A percentile compares a stretch with the other conserved stretches of the same genome.
phyloP scores from a whole-genome alignment of 1,139 yeast species.

The Pichia sp. region DNA sequence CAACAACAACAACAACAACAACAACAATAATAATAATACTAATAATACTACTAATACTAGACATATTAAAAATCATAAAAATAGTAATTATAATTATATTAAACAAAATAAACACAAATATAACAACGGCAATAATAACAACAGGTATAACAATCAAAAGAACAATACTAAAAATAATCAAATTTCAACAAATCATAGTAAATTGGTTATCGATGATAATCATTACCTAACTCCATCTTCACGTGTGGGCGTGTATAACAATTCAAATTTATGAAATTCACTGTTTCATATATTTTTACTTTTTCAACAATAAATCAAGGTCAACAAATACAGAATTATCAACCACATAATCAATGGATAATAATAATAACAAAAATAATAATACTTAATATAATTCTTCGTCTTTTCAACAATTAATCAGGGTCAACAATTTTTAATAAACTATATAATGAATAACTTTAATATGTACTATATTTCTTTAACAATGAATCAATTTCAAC shows the following conservation, averaged over 20 bases:
- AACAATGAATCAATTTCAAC: too few relatives aligned
- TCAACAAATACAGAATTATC: not conserved
- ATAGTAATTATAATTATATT: not conserved
- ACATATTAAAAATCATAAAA: not conserved
- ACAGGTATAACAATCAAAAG: not conserved
- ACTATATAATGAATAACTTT: not conserved
- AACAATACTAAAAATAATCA: not conserved
- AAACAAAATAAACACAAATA: not conserved
- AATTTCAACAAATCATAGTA: not conserved
- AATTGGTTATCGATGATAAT: slow-evolving; percentile 11
- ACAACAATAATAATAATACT: not conserved
- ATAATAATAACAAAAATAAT: too few relatives aligned
- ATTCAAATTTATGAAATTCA: too few relatives aligned
- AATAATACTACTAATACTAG: not conserved
- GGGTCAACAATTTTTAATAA: not conserved
- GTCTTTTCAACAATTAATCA: not conserved
- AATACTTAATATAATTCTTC: not conserved
- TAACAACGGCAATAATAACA: not conserved
- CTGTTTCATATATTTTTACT: too few relatives aligned
- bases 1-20: not conserved
- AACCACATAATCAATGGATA: not conserved
- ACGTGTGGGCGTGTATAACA: slow-evolving; percentile 13
- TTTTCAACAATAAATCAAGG: not conserved
- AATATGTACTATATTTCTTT: not conserved
- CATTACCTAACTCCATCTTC: slow-evolving; percentile 15